Conservation (phyloP, 2,329 filamentous ascomycete species). For the Knufia petricola region DNA sequence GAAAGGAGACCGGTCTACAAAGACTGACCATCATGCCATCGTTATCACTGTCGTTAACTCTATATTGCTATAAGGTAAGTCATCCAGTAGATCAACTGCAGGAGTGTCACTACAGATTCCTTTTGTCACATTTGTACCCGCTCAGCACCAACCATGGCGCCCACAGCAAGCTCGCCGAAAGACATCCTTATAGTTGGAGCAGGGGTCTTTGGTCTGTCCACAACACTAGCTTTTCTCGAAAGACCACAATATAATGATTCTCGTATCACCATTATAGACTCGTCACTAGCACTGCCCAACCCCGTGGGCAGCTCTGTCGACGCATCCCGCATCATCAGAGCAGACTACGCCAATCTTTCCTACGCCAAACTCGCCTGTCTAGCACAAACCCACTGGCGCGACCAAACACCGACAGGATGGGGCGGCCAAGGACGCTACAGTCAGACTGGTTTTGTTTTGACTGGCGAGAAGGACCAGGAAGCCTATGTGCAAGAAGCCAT, state of each 20-base stretch:
- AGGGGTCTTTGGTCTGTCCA: slow-evolving; percentile 58
- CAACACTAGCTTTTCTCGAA: slow-evolving; percentile 59
- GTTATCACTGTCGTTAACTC: background rate
- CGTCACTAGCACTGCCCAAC: slow-evolving; percentile 45
- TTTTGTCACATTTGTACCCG: background rate
- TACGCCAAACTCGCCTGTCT: slow-evolving; percentile 66
- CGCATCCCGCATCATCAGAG: slow-evolving; percentile 51
- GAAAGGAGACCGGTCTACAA: no score
- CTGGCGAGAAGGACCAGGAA: slow-evolving; percentile 24
- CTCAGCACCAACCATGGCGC: slow-evolving; percentile 1
- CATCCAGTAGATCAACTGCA: background rate
- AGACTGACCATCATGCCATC: no score
- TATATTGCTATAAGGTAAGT: background rate
- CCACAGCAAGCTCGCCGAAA: slow-evolving; percentile 6
- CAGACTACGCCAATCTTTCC: slow-evolving; percentile 71
- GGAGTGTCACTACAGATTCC: background rate
- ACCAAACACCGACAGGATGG: slow-evolving; percentile 25
- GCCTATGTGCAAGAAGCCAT: slow-evolving; percentile 14
- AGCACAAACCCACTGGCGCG: slow-evolving; percentile 45
- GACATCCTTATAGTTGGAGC: slow-evolving; percentile 54
- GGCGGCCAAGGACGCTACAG: slow-evolving; percentile 35
- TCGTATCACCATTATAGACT: slow-evolving; percentile 49
- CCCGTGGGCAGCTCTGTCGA: slow-evolving; percentile 52
- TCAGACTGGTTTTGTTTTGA: slow-evolving; percentile 35
- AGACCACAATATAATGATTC: slow-evolving; percentile 29